Conservation (phyloP, 768 basidiomycete genomes). For the Lactarius trivialis region DNA sequence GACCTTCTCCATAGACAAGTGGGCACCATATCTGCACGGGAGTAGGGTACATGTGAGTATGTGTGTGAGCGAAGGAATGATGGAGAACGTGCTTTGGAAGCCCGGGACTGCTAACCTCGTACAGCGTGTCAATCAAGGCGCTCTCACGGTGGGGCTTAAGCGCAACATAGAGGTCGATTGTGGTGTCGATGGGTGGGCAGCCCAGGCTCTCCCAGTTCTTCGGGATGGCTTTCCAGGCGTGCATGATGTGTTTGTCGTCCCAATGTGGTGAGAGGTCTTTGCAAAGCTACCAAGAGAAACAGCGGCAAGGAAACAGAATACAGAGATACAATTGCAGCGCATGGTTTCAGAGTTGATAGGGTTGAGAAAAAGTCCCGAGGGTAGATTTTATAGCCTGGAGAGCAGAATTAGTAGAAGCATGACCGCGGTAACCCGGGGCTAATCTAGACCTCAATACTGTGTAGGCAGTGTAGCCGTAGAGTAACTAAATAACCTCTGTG, state of each 20-base stretch:
- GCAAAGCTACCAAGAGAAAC: not conserved
- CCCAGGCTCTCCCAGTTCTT: not conserved
- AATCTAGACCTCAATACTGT: no score
- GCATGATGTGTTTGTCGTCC: not conserved
- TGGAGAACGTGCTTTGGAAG: not conserved
- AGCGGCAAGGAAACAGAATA: not conserved
- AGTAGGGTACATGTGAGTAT: not conserved
- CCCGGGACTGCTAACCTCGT: not conserved
- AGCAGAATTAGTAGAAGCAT: no score
- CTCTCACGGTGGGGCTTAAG: not conserved
- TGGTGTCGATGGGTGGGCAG: not conserved
- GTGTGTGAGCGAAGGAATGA: not conserved
- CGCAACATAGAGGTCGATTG: not conserved
- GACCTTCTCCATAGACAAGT: not conserved
- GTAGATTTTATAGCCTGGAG: slow-evolving; percentile 37
- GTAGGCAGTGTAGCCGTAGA: no score
- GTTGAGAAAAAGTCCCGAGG: no score
- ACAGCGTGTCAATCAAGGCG: not conserved
- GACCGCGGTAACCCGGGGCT: no score
- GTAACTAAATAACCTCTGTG: no score
- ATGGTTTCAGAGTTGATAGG: not conserved
- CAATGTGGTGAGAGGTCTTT: not conserved
- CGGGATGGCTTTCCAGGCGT: not conserved
- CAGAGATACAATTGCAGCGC: not conserved
- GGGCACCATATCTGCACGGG: no score